phyloP scores from a whole-genome alignment of 257 asterid genomes.

The Nicotiana otophora region DNA sequence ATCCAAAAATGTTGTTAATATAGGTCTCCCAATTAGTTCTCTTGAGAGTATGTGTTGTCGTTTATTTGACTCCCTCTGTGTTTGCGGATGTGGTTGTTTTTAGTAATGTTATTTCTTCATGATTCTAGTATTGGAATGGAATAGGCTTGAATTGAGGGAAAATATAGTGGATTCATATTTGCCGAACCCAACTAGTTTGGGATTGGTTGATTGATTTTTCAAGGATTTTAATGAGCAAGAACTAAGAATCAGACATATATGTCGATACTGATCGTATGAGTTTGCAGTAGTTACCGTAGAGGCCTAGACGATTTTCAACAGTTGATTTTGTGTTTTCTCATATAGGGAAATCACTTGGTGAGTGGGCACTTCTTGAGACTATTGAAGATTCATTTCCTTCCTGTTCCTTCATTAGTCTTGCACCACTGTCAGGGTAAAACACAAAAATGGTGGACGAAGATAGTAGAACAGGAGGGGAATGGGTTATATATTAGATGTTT shows the following conservation, averaged over 20 bases:
- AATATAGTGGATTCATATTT: neutral
- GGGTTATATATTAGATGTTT: neutral
- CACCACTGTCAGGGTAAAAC: neutral
- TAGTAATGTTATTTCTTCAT: neutral
- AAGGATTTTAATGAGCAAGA: neutral
- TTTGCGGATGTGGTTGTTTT: neutral
- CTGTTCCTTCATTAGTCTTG: neutral
- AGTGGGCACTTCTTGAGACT: neutral
- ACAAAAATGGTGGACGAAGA: neutral
- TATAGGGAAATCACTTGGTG: neutral
- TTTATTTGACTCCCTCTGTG: neutral
- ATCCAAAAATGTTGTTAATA: neutral
- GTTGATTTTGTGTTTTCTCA: neutral
- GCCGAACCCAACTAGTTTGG: neutral
- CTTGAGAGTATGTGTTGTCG: neutral
- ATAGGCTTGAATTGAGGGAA: neutral
- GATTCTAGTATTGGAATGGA: neutral
- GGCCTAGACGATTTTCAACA: neutral
- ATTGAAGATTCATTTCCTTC: neutral
- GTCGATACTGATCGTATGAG: neutral
- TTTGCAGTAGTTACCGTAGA: neutral
- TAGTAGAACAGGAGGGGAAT: neutral
- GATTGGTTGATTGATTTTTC: neutral
- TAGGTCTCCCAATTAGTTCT: neutral
- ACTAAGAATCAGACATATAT: neutral